Conservation (phyloP, 2,329 filamentous ascomycete species). For the Trichocomaceae sp. region DNA sequence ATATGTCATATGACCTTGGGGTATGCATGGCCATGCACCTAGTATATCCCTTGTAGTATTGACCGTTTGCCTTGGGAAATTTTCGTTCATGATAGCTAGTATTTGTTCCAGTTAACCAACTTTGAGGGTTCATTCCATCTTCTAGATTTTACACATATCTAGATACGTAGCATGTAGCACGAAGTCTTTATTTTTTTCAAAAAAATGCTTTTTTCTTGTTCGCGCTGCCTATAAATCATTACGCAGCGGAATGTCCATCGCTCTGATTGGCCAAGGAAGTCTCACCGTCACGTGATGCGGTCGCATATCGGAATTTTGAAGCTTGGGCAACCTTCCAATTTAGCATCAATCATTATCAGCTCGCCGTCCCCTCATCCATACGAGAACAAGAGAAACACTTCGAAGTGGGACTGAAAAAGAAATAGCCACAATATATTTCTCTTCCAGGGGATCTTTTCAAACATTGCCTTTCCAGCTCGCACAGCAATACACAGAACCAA, state of each 20-base stretch:
- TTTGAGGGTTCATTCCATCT: neutral
- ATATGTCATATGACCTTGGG: too few species aligned
- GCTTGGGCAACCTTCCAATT: neutral
- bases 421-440: neutral
- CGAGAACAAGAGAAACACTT: neutral
- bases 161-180: too few species aligned
- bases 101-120: neutral
- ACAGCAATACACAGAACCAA: neutral
- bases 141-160: too few species aligned
- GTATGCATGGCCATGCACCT: too few species aligned
- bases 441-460: too few species aligned
- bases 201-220: too few species aligned
- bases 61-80: neutral
- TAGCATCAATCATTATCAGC: neutral
- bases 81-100: neutral
- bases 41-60: too few species aligned
- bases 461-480: neutral
- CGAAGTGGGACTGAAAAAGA: neutral
- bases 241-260: too few species aligned
- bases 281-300: neutral
- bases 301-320: neutral
- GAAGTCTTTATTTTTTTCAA: too few species aligned
- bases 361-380: neutral
- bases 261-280: slow-evolving; percentile 3
- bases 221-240: too few species aligned